Conservation (phyloP, 768 basidiomycete species). For the Kwoniella shandongensis region DNA sequence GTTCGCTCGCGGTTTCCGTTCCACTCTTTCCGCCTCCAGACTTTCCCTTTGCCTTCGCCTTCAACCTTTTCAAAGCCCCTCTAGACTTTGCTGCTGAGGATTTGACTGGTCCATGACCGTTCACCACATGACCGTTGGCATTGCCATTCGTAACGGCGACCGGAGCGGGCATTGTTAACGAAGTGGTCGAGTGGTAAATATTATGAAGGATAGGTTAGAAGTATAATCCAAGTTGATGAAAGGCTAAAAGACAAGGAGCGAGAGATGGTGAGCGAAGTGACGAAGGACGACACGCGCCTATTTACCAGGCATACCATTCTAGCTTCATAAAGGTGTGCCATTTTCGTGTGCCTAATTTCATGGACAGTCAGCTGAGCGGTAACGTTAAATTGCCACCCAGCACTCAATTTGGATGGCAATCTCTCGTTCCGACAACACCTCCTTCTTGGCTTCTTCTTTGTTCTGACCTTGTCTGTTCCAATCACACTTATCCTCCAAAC, state of each 20-base stretch:
- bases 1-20: slow-evolving; percentile 23
- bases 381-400: no score
- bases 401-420: no score
- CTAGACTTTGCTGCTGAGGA: slow-evolving; percentile 41
- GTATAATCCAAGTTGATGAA: background rate
- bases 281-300: no score
- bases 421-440: no score
- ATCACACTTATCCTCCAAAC: no score
- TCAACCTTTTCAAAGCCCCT: slow-evolving; percentile 43
- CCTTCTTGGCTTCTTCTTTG: background rate
- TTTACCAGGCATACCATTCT: no score
- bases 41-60: slow-evolving; percentile 42
- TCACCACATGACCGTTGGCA: slow-evolving; percentile 21
- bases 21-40: slow-evolving; percentile 27
- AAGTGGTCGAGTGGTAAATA: background rate
- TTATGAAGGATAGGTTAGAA: background rate
- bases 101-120: slow-evolving; percentile 37
- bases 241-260: background rate
- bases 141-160: slow-evolving; percentile 23
- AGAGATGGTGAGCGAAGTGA: background rate
- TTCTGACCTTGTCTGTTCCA: slow-evolving; percentile 1
- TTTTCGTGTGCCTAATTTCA: no score
- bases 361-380: no score
- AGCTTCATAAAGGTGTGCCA: no score
- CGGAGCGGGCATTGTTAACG: slow-evolving; percentile 18